These are phyloP conservation scores for Aspergillus sp. DNA, from an alignment of 2,329 filamentous ascomycete genomes.

Conservation along the genomic window DNA sequence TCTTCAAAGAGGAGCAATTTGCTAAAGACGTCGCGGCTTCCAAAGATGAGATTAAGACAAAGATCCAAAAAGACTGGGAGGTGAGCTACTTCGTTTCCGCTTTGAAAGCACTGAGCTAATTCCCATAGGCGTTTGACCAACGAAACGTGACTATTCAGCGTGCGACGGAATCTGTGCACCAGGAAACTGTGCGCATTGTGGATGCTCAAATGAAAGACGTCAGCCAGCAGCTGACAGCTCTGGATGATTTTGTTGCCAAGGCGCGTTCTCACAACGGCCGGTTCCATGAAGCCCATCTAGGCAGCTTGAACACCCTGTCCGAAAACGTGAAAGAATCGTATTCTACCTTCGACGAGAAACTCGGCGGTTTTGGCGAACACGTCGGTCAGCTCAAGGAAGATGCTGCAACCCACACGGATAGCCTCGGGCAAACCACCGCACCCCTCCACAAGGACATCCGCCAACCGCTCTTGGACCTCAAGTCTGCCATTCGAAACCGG, in stretches of 20 bases:
- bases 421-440: conserved; percentile 60
- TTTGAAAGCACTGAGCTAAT: conserved; percentile 23
- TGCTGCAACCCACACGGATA: conserved; percentile 60
- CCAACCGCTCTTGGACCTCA: conserved; percentile 69
- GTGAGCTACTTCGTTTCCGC: conserved; percentile 47
- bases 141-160: conserved; percentile 81
- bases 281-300: conserved; percentile 69
- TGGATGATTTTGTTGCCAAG: conserved; percentile 86
- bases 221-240: conserved; percentile 79
- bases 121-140: conserved; percentile 64
- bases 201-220: conserved; percentile 86
- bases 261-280: conserved; percentile 76
- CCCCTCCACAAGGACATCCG: conserved; percentile 61
- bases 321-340: conserved; percentile 72
- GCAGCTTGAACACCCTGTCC: conserved; percentile 66
- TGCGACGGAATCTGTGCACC: conserved; percentile 82
- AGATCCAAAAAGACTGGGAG: conserved; percentile 83
- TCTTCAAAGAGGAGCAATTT: conserved; percentile 65
- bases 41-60: conserved; percentile 74
- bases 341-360: conserved; percentile 66
- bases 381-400: conserved; percentile 68
- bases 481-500: conserved; percentile 64
- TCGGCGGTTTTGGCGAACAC: conserved; percentile 66
- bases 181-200: conserved; percentile 85
- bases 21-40: conserved; percentile 70